Conservation (phyloP, 225 moss, liverwort and hornwort species). For the Lunularia cruciata region DNA sequence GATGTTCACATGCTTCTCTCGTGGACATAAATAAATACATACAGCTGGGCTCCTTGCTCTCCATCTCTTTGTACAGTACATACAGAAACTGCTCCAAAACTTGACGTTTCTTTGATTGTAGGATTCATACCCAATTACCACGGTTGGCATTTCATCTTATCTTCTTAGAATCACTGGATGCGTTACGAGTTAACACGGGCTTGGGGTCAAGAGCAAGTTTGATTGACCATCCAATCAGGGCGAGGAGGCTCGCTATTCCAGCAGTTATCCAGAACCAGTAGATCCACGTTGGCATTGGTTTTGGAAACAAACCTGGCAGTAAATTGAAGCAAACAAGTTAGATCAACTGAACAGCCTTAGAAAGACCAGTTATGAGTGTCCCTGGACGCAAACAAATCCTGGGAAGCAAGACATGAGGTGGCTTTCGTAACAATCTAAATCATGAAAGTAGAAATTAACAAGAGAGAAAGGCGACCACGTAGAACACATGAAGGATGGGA, state of each 20-base stretch:
- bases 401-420: no score
- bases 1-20: background rate
- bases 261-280: slow-evolving; percentile 85
- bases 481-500: no score
- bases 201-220: slow-evolving; percentile 47
- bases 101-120: background rate
- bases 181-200: background rate
- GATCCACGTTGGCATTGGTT: slow-evolving; percentile 78
- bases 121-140: background rate
- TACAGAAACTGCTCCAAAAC: background rate
- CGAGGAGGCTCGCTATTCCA: slow-evolving; percentile 43
- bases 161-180: slow-evolving; percentile 14
- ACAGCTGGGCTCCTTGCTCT: background rate
- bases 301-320: slow-evolving; percentile 71
- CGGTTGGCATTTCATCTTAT: background rate
- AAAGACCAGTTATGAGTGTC: no score
- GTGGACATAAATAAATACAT: background rate
- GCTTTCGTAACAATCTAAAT: no score
- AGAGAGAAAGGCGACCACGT: no score
- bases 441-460: no score
- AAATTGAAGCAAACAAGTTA: background rate
- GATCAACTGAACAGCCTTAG: no score
- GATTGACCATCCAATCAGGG: slow-evolving; percentile 70
- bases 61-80: background rate
- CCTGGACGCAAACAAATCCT: no score